Evolutionary conservation across 2,329 filamentous ascomycete species (phyloP), one percentile per base, ranked within the genome.

Genomic region (Trichoderma sp.): DNA sequence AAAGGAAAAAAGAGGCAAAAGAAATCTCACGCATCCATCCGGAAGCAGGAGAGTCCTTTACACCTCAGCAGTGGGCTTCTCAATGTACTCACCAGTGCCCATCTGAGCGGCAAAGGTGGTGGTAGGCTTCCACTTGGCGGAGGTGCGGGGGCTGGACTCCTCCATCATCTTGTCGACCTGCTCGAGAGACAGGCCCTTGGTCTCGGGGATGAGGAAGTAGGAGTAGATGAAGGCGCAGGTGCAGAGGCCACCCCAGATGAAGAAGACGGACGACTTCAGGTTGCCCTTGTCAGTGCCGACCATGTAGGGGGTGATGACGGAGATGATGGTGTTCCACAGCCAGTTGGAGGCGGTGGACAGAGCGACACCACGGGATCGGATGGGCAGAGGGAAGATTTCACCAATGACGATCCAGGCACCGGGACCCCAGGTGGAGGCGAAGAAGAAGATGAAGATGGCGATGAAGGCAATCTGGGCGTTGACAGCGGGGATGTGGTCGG

Each of bases 401-500:
- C 92, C 92, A 73, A 95, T 93, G 71, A 96, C 85, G 62, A 90
- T 86, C 90, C 90, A 93, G 61, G 90, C 85, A 57, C 87, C 89
- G 7, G 92, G 91, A 61, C 92, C 92, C 92, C 92, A 96, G 69
- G 92, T 96, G 66, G 85, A 88, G 67, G 92, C 92, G 77, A 96
- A 96, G 84, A 90, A 94, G 85, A 92, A 93, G 83, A 96, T 93
- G 84, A 93, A 95, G 81, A 96, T 88, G 80, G 88, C 90, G 74
- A 95, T 95, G 81, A 96, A 95, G 67, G 91, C 87, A 69, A 96
- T 92, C 83, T 93, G 88, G 57, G 90, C 86, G 71, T 85, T 82
- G 71, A 85, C 83, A 41, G 87, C 88, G 2, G 80, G 69, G 67
- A 82, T 78, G 76, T 88, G 86, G 78, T 84, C 60, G 72, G 81